Base-by-base conservation (phyloP, 495 filamentous ascomycete species). In the Apodospora peruviana region DNA sequence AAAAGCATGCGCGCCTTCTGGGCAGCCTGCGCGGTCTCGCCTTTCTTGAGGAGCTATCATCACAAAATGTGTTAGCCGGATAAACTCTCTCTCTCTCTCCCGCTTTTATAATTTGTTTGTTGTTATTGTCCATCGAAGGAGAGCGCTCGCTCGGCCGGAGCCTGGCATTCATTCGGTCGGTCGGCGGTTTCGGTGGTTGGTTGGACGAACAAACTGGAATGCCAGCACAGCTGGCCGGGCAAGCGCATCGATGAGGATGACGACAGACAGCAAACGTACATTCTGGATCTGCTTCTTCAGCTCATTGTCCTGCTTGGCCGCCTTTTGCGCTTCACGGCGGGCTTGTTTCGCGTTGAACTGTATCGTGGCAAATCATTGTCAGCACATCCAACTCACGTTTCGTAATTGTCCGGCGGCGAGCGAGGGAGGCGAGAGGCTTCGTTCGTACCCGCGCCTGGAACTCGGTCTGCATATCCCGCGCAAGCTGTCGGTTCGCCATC, bases 291-390 rank as follows among this genome's bases (percentile, higher is more conserved):
- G 89, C 60, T 84, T 80, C 72, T 89, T 88, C 65, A 91, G 80
- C 21, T 82, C 73, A 48, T 81, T 84, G 64, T 90, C 88, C 64
- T 91, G 87, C 67, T 90, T 90, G 45, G 81, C 79, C 16, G 88
- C 88, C 64, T 89, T 90, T 48, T 79, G 79, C 10, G 87, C 83
- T 71, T 91, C 87, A 52, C 87, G 74, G 48, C 87, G 87, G 45
- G 89, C 78, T 66, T 88, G 84, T 65, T 91, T 91, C 19, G 87
- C 82, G 48, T 88, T 90, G 73, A 91, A 90, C 85, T 90, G 60
- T 12, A 37, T 3, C 22, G 47, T 32, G 27, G 27, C 36, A 38
- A 9, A 38, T 38, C 10, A 18, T 38, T 14, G 14, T 7, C 27
- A 7, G 7, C 7, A 20, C n/a, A 17, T 22, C n/a, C n/a, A n/a